Evolutionary conservation across 495 filamentous ascomycete genomes (phyloP).

Genomic region (Podospora pseudoanserina): DNA sequence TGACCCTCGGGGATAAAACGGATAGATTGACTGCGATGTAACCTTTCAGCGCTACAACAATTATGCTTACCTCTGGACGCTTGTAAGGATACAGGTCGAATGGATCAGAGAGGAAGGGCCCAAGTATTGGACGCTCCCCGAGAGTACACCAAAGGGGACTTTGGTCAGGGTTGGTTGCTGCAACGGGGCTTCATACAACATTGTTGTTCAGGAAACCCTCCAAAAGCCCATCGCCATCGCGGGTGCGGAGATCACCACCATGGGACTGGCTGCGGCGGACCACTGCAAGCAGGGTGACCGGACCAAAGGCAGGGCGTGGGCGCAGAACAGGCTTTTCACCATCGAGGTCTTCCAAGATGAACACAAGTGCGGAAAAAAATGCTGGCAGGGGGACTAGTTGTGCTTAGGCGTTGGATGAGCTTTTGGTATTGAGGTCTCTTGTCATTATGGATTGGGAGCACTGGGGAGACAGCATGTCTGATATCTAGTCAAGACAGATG

Average conservation of each 20-base stretch:
- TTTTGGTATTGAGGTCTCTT: too few relatives aligned
- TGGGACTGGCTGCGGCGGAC: not conserved
- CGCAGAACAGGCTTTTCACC: not conserved
- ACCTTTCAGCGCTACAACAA: not conserved
- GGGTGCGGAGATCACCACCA: not conserved
- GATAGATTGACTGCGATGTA: not conserved
- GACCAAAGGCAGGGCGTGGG: slow-evolving; percentile 7
- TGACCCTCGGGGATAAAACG: not conserved
- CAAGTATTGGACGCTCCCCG: not conserved
- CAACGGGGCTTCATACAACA: not conserved
- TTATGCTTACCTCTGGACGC: not conserved
- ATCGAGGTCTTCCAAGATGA: slow-evolving; percentile 3
- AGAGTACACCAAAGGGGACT: not conserved
- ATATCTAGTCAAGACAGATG: too few relatives aligned
- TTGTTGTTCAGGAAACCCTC: not conserved
- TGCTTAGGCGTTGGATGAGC: too few relatives aligned
- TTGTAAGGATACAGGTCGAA: not conserved
- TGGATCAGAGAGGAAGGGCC: not conserved
- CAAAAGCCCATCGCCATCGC: not conserved
- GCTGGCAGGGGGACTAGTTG: not conserved
- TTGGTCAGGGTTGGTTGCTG: not conserved
- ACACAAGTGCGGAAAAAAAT: not conserved
- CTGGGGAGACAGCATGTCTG: too few relatives aligned
- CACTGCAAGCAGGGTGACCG: not conserved
- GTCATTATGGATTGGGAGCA: too few relatives aligned